Evolutionary conservation across 129 eudicot genomes (phyloP).

Genomic region (Rutidosis leptorrhynchoides): DNA sequence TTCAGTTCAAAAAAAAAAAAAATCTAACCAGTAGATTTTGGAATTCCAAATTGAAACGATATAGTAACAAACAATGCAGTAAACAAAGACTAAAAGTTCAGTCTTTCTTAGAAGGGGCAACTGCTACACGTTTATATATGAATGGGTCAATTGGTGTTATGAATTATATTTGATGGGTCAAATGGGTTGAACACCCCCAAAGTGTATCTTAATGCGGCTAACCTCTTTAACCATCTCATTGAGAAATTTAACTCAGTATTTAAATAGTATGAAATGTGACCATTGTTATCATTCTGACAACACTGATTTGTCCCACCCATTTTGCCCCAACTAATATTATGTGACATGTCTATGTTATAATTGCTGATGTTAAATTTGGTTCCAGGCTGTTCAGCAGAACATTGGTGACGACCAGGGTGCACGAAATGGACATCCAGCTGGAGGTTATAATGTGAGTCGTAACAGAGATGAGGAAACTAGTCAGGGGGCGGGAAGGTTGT

Average conservation of each 20-base stretch:
- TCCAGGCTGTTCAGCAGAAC: slow-evolving; percentile 84
- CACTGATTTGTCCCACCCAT: not conserved
- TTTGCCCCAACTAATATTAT: not conserved
- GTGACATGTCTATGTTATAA: not conserved
- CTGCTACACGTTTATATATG: not conserved
- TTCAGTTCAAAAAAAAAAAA: not conserved
- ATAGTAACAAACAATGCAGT: not conserved
- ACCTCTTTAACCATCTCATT: not conserved
- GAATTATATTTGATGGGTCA: not conserved
- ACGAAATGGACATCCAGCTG: slow-evolving; percentile 31
- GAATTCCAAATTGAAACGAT: not conserved
- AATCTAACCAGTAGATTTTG: not conserved
- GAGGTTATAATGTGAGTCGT: slow-evolving; percentile 22
- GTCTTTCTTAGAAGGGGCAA: not conserved
- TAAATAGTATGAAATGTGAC: not conserved
- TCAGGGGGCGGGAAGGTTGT: slow-evolving; percentile 25
- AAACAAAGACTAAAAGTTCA: not conserved
- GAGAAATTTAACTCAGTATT: not conserved
- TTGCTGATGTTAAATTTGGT: not conserved
- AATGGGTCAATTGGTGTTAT: not conserved
- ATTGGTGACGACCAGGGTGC: slow-evolving; percentile 48
- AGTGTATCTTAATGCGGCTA: not conserved
- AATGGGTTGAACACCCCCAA: not conserved
- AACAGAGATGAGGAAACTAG: slow-evolving; percentile 29
- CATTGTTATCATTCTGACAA: not conserved